A percentile compares a stretch with the other conserved stretches of the same genome.
Evolutionary conservation across 192 early-diverging fungal genomes (phyloP).

Genomic region (Gamsiella multidivaricata): DNA sequence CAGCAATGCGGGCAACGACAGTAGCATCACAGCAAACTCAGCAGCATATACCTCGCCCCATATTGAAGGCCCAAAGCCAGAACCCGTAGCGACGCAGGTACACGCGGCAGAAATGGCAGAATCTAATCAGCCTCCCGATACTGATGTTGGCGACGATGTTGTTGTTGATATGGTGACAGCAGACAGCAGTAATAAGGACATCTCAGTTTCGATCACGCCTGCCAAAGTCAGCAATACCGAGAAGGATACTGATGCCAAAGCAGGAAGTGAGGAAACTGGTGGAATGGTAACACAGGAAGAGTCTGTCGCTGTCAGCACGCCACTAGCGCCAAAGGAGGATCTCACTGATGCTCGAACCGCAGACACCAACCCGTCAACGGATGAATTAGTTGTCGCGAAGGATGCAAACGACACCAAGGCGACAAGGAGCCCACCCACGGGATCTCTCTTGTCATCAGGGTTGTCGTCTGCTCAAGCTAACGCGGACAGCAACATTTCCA

Average conservation of each 20-base stretch:
- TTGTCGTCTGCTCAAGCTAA: constrained; percentile 7
- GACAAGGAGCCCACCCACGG: constrained; percentile 16
- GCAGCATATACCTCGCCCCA: too few species aligned
- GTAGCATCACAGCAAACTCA: too few species aligned
- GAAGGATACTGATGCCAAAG: background rate
- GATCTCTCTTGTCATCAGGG: constrained; percentile 22
- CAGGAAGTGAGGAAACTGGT: background rate
- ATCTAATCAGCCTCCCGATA: too few species aligned
- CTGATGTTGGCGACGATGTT: too few species aligned
- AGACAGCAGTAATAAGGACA: background rate
- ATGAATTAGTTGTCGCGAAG: background rate
- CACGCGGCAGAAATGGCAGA: too few species aligned
- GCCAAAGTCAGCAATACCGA: background rate
- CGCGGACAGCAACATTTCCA: background rate
- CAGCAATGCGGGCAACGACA: too few species aligned
- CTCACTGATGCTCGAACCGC: background rate
- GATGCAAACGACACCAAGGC: background rate
- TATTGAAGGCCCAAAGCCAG: too few species aligned
- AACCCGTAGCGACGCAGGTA: too few species aligned
- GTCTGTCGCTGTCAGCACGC: background rate
- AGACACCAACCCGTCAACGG: background rate
- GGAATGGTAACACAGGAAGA: background rate
- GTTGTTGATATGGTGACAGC: too few species aligned
- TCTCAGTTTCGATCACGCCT: too few species aligned
- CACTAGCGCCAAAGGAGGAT: background rate